These are phyloP conservation scores for Aspergillus bridgeri DNA, from an alignment of 495 filamentous ascomycete species.

Conservation along the genomic window DNA sequence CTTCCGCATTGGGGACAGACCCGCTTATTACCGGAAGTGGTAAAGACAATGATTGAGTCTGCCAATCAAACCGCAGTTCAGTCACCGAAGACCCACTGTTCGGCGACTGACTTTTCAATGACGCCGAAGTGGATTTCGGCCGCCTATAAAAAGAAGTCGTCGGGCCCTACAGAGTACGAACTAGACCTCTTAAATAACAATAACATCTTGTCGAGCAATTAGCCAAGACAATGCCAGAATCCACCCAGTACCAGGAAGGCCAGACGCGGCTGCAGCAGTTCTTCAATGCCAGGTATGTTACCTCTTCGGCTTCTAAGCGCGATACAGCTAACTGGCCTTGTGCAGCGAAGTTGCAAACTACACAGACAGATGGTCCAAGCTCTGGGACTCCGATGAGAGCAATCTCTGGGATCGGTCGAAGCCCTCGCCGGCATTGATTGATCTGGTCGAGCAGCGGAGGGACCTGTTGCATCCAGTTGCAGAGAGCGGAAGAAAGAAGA, in stretches of 20 bases:
- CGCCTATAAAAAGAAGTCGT: no score
- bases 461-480: conserved; percentile 20
- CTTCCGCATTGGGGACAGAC: no score
- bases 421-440: conserved; percentile 38
- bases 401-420: conserved; percentile 38
- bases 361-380: conserved; percentile 25
- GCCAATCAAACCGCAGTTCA: no score
- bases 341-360: conserved; percentile 12
- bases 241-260: neutral
- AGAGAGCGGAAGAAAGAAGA: conserved; percentile 23
- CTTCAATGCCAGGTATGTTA: conserved; percentile 3
- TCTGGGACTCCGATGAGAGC: conserved; percentile 33
- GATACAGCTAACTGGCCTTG: neutral
- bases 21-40: no score
- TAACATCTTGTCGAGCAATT: no score
- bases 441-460: conserved; percentile 30
- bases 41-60: conserved; percentile 36
- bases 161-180: no score
- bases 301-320: neutral
- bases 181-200: no score
- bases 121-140: no score
- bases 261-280: conserved; percentile 6
- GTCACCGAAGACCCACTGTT: neutral
- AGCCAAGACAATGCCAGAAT: neutral
- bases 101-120: neutral